Evolutionary conservation across 768 basidiomycete species (phyloP).

Genomic region (Chalciporus piperatus): DNA sequence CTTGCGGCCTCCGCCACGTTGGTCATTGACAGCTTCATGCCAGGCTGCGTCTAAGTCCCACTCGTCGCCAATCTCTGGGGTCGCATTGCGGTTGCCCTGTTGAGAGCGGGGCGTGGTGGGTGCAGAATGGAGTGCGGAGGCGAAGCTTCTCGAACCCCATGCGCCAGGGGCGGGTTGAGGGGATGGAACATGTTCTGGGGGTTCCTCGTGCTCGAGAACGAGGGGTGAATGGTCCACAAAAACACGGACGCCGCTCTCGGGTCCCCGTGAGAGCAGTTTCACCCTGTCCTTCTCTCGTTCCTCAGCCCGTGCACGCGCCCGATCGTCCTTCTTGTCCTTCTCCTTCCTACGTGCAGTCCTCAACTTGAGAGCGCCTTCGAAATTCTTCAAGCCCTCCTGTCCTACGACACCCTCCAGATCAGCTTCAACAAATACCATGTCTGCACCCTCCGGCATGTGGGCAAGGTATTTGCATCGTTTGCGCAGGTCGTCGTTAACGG

Average conservation of each 20-base stretch:
- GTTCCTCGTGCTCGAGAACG: conserved; percentile 14
- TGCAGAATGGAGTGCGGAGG: conserved; percentile 64
- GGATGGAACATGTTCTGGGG: conserved; percentile 2
- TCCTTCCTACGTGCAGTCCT: conserved; percentile 74
- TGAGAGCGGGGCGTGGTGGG: conserved; percentile 46
- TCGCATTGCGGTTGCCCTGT: conserved; percentile 25
- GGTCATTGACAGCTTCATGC: conserved; percentile 66
- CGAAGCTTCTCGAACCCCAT: conserved; percentile 82
- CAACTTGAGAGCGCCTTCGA: conserved; percentile 77
- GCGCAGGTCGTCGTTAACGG: conserved; percentile 90
- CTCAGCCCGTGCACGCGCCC: conserved; percentile 76
- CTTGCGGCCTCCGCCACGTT: conserved; percentile 54
- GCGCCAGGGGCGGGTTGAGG: conserved; percentile 43
- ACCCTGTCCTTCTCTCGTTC: conserved; percentile 63
- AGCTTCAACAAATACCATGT: conserved; percentile 92
- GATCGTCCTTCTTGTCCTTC: conserved; percentile 83
- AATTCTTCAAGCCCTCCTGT: conserved; percentile 69
- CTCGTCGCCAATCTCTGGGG: conserved; percentile 48
- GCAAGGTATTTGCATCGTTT: conserved; percentile 95
- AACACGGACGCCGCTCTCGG: conserved; percentile 9
- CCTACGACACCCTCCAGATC: conserved; percentile 80
- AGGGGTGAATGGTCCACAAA: conserved; percentile 7
- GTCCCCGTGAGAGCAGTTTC: conserved; percentile 29
- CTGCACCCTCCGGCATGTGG: conserved; percentile 87
- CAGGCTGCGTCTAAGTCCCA: conserved; percentile 79